Conservation (phyloP, 441 rosid genomes). For the Gossypium laxum region DNA sequence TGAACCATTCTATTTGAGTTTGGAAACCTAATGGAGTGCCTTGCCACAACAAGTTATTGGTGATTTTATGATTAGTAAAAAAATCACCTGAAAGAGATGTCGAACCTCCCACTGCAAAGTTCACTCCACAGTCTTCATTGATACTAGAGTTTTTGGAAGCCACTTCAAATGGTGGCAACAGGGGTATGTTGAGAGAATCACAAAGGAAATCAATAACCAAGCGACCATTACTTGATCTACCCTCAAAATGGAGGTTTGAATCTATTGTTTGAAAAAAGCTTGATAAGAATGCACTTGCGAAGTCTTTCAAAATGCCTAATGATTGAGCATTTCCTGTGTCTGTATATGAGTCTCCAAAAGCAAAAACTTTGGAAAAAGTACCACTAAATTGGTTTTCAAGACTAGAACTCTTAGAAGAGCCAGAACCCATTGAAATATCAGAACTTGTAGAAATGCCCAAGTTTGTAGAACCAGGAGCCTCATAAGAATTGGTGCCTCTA, state of each 20-base stretch:
- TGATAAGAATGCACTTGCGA: not conserved
- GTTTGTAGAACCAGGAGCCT: not conserved
- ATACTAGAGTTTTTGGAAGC: slow-evolving; percentile 9
- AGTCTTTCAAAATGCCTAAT: slow-evolving; percentile 21
- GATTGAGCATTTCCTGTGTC: slow-evolving; percentile 34
- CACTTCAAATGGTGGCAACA: slow-evolving; percentile 12
- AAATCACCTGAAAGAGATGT: slow-evolving; percentile 23
- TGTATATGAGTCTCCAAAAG: slow-evolving; percentile 38
- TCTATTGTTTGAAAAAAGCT: not conserved
- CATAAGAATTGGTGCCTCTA: not conserved
- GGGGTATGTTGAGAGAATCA: slow-evolving; percentile 25
- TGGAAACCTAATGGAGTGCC: slow-evolving; percentile 18
- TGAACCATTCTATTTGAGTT: slow-evolving; percentile 34
- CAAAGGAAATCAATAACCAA: slow-evolving; percentile 35
- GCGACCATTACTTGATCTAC: slow-evolving; percentile 24
- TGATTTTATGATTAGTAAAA: not conserved
- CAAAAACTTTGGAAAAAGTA: slow-evolving; percentile 26
- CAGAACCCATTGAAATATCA: not conserved
- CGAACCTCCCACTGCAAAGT: slow-evolving; percentile 41
- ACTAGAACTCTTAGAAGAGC: not conserved
- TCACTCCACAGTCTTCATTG: slow-evolving; percentile 25
- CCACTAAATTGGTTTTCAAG: not conserved
- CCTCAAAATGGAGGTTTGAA: not conserved
- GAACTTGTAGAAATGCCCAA: not conserved
- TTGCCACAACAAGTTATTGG: slow-evolving; percentile 21